Conservation (phyloP, 331 rosid genomes). For the Saraca asoca region DNA sequence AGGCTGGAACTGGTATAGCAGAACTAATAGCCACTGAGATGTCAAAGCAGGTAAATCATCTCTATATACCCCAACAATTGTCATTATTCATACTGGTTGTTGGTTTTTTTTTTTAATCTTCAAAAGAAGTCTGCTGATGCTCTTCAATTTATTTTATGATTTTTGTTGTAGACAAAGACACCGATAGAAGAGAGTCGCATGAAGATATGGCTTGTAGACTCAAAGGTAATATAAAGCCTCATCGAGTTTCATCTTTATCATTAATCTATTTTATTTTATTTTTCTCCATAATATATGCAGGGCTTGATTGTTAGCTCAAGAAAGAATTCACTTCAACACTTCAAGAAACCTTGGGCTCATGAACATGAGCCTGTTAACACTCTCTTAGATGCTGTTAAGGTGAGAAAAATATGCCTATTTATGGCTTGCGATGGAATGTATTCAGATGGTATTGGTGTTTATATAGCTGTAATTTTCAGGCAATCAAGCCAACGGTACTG, state of each 20-base stretch:
- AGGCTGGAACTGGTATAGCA: slow-evolving; percentile 99
- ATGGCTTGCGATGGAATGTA: slow-evolving; percentile 9
- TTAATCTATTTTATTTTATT: neutral
- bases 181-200: slow-evolving; percentile 80
- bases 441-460: slow-evolving; percentile 21
- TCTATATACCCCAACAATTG: neutral
- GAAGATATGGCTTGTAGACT: slow-evolving; percentile 97
- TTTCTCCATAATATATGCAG: slow-evolving; percentile 41
- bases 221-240: slow-evolving; percentile 64
- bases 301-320: slow-evolving; percentile 83
- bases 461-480: slow-evolving; percentile 43
- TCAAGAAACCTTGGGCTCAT: slow-evolving; percentile 97
- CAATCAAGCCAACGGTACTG: slow-evolving; percentile 89
- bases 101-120: slow-evolving; percentile 1
- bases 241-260: neutral
- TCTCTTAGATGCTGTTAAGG: slow-evolving; percentile 82
- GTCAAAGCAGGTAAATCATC: slow-evolving; percentile 70
- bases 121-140: neutral
- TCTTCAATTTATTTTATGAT: slow-evolving; percentile 19
- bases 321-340: slow-evolving; percentile 82
- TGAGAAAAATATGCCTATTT: slow-evolving; percentile 27
- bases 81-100: no score
- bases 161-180: slow-evolving; percentile 54
- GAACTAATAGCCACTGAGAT: slow-evolving; percentile 95
- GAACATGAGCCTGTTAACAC: slow-evolving; percentile 73